Evolutionary conservation across 768 basidiomycete genomes (phyloP), one percentile per base, ranked within the genome.

Genomic region (Mycena sanguinolenta): DNA sequence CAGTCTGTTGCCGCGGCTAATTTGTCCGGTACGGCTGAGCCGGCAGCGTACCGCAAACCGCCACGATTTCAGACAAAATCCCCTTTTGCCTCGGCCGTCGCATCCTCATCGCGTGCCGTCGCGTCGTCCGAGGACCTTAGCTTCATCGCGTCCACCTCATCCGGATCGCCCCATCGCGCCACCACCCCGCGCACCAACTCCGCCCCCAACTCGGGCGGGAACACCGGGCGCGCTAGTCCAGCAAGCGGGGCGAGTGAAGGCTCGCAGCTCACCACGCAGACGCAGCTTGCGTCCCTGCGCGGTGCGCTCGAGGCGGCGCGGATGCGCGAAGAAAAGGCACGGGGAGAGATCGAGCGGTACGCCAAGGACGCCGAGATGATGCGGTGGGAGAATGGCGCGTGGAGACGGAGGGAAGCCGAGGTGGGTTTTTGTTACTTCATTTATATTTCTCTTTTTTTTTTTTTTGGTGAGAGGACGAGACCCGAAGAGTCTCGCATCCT

Each of bases 271-370:
- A 80, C 38, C 39, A 80, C 83, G 5, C 85, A 88, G 69, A 88
- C 87, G 0, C 89, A 90, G 74, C 77, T 91, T 4, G 88, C 88
- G 2, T 87, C 88, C 4, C 73, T 91, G 75, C 83, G 84, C 38
- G 88, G 84, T 19, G 90, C 88, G 5, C 79, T 91, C 59, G 89
- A 90, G 74, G 90, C 89, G 14, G 85, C 89, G 2, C 81, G 85
- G 58, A 65, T 85, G 73, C 80, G 90, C 36, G 90, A 91, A 76
- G 87, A 89, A 65, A 86, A 88, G 75, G 73, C 82, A 44, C 84
- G 82, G 53, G 69, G 70, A 16, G 86, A 87, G 21, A 74, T 84
- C 44, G 85, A 87, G 49, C 77, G 78, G 46, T 74, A 75, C 46
- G 72, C 70, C 0, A 84, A 84, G 72, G 87, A 90, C 65, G 71